Evolutionary conservation across 2,329 filamentous ascomycete genomes (phyloP).

Genomic region (Verticillium nubilum): DNA sequence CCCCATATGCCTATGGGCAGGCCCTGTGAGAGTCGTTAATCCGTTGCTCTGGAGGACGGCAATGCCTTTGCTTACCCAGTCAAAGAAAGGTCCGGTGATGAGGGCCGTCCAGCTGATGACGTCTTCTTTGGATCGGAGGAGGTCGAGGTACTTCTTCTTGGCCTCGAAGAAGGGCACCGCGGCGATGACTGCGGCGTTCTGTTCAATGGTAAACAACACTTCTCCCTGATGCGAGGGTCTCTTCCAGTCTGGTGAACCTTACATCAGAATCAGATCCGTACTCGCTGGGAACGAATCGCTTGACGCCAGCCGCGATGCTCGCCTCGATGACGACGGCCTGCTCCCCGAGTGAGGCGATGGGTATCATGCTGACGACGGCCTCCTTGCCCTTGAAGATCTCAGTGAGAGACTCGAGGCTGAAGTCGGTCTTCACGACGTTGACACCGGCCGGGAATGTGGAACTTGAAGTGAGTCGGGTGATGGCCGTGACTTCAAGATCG

Average conservation of each 20-base stretch:
- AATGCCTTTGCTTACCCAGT: constrained; percentile 27
- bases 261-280: constrained; percentile 20
- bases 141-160: constrained; percentile 9
- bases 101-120: constrained; percentile 46
- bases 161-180: background rate
- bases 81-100: constrained; percentile 46
- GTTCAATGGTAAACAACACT: background rate
- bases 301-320: constrained; percentile 44
- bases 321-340: constrained; percentile 40
- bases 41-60: constrained; percentile 13
- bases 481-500: constrained; percentile 6
- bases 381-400: constrained; percentile 11
- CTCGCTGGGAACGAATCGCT: constrained; percentile 47
- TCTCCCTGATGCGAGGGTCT: background rate
- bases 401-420: constrained; percentile 4
- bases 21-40: background rate
- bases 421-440: constrained; percentile 5
- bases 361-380: constrained; percentile 33
- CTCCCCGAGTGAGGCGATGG: constrained; percentile 17
- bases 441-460: constrained; percentile 4
- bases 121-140: constrained; percentile 19
- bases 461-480: constrained; percentile 4
- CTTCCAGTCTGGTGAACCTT: background rate
- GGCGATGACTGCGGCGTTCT: background rate
- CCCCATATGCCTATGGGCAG: constrained; percentile 31